A percentile compares a stretch with the other conserved stretches of the same genome.
These are phyloP conservation scores for Viola odorata DNA, from an alignment of 345 rosid species.

Conservation along the genomic window DNA sequence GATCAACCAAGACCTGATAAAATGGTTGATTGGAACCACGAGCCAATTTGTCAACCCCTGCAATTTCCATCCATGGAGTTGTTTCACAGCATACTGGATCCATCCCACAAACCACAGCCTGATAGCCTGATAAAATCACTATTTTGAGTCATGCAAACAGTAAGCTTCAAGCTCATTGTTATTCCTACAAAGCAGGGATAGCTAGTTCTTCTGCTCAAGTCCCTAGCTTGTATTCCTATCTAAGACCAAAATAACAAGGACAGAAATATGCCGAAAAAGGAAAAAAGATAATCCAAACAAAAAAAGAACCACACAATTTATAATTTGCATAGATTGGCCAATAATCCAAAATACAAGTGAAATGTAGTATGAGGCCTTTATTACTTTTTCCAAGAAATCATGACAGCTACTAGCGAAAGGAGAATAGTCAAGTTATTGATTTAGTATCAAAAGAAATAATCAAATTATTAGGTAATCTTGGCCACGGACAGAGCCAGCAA, in stretches of 20 bases:
- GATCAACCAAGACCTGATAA: constrained; percentile 62
- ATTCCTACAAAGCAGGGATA: too few species aligned
- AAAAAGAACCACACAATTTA: too few species aligned
- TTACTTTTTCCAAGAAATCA: not conserved
- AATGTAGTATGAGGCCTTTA: not conserved
- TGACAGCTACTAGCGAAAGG: not conserved
- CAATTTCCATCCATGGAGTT: constrained; percentile 82
- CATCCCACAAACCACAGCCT: constrained; percentile 88
- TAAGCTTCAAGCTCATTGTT: too few species aligned
- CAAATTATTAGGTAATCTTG: not conserved
- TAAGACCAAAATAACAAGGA: too few species aligned
- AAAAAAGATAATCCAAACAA: too few species aligned
- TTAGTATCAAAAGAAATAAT: not conserved
- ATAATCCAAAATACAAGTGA: not conserved
- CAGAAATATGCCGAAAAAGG: too few species aligned
- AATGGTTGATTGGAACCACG: constrained; percentile 80
- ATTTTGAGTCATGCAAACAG: too few species aligned
- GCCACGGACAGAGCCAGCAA: not conserved
- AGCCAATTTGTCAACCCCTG: constrained; percentile 64
- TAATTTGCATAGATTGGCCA: too few species aligned
- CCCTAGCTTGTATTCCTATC: too few species aligned
- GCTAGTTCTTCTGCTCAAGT: too few species aligned
- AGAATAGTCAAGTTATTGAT: not conserved
- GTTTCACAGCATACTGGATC: constrained; percentile 92
- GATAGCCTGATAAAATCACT: constrained; percentile 47